Evolutionary conservation across 2,329 filamentous ascomycete genomes (phyloP), one percentile per base, ranked within the genome.

Genomic region (Tolypocladium capitatum): DNA sequence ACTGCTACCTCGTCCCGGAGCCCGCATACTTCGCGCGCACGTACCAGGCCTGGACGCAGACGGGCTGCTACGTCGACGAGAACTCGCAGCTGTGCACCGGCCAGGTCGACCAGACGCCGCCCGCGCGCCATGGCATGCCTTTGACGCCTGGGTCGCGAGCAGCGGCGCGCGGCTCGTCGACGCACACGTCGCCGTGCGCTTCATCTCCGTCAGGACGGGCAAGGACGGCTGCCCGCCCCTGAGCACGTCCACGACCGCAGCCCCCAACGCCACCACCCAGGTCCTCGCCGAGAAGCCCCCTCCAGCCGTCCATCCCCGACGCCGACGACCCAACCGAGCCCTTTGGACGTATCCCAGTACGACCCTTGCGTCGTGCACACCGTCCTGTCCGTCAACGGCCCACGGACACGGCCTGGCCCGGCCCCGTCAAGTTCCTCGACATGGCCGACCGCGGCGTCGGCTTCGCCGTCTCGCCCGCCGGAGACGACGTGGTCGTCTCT

Each of bases 1-100:
- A 84, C 60, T 81, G 63, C 54, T 80, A 76, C 55, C 70, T 76
- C 35, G 73, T 81, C 43, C 80, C 77, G 52, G 86, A 86, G 62
- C 77, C 78, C 4, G 80, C 80, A 2, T 67, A 56, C 51, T 68
- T 84, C 55, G 64, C 69, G 10, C 62, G 65, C 27, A 58, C 58
- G 20, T 66, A 67, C 45, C 60, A 64, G 36, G 64, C 70, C 49
- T 74, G 73, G 58, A 71, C 71, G 35, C 38, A 41, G 38, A 41
- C 38, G 16, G 38, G 38, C 24, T 41, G 28, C 9, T 28, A n/a
- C 16, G 18, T 41, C 16, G 38, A 41, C 16, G 38, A 41, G 16
- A 41, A 41, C 16, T 41, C 38, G 9, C 24, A 28, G 24, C 24
- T 41, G 7, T n/a, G 14, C 9, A 41, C 38, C 24, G 38, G 38